Conservation (phyloP, 106 monocot genomes). For the Allium sativum region DNA sequence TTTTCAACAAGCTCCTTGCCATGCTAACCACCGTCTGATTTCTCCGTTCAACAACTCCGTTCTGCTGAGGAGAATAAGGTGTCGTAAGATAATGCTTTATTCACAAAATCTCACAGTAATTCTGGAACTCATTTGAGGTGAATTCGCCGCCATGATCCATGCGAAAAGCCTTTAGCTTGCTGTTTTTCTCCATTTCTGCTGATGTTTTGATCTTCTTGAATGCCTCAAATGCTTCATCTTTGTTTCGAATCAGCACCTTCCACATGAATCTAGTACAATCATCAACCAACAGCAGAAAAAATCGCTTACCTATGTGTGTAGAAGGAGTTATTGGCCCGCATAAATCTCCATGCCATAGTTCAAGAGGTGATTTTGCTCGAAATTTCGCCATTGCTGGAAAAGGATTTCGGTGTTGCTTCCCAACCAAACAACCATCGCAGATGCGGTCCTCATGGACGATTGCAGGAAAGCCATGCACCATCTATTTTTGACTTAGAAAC, state of each 20-base stretch:
- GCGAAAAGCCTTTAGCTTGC: not conserved
- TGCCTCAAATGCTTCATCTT: not conserved
- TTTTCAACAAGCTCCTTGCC: conserved; percentile 19
- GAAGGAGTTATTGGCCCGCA: too few relatives aligned
- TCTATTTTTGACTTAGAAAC: not conserved
- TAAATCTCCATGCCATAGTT: conserved; percentile 8
- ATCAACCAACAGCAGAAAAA: too few relatives aligned
- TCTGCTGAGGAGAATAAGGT: conserved; percentile 17
- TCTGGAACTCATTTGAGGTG: conserved; percentile 9
- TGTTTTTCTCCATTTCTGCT: not conserved
- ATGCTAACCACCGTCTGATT: conserved; percentile 9
- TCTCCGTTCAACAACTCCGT: conserved; percentile 1
- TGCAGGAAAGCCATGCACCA: conserved; percentile 1
- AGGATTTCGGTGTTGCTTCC: conserved; percentile 8
- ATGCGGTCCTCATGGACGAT: conserved; percentile 8
- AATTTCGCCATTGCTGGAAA: conserved; percentile 3
- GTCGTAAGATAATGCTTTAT: conserved; percentile 4
- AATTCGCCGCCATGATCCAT: conserved; percentile 10
- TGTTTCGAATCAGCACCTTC: too few relatives aligned
- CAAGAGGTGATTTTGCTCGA: not conserved
- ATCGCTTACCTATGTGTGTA: too few relatives aligned
- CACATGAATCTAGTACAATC: too few relatives aligned
- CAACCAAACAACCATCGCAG: conserved; percentile 11
- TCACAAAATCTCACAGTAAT: not conserved
- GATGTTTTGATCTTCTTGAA: conserved; percentile 6